These are phyloP conservation scores for Rhodomyrtus tomentosa DNA, from an alignment of 345 rosid genomes.

Conservation along the genomic window DNA sequence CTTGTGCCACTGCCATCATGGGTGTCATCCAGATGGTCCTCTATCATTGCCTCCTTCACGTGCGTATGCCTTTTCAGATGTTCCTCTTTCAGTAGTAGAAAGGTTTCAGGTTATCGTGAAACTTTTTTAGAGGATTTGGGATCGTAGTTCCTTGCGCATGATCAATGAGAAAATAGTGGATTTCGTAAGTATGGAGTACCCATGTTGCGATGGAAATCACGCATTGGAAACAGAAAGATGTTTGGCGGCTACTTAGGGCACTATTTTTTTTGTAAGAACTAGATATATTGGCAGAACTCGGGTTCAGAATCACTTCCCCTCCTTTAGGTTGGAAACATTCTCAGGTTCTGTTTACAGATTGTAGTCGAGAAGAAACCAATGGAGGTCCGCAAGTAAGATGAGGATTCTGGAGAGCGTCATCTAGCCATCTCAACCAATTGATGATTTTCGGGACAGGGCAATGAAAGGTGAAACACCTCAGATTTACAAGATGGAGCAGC, in stretches of 20 bases:
- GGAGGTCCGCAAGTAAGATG: neutral
- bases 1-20: neutral
- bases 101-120: neutral
- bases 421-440: neutral
- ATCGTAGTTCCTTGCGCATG: neutral
- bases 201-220: neutral
- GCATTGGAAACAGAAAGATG: neutral
- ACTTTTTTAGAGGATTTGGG: neutral
- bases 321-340: neutral
- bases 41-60: neutral
- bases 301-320: neutral
- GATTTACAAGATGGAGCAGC: conserved; percentile 49
- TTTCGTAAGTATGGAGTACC: neutral
- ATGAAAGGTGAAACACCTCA: neutral
- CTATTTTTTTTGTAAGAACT: neutral
- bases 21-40: neutral
- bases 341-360: neutral
- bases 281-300: neutral
- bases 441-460: neutral
- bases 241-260: neutral
- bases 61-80: neutral
- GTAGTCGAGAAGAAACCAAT: neutral
- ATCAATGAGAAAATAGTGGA: neutral
- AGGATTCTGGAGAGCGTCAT: neutral
- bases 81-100: neutral